A percentile compares a stretch with the other conserved stretches of the same genome.
Conservation (phyloP, 139 green algal genomes). For the Chlamydomonas schloesseri region DNA sequence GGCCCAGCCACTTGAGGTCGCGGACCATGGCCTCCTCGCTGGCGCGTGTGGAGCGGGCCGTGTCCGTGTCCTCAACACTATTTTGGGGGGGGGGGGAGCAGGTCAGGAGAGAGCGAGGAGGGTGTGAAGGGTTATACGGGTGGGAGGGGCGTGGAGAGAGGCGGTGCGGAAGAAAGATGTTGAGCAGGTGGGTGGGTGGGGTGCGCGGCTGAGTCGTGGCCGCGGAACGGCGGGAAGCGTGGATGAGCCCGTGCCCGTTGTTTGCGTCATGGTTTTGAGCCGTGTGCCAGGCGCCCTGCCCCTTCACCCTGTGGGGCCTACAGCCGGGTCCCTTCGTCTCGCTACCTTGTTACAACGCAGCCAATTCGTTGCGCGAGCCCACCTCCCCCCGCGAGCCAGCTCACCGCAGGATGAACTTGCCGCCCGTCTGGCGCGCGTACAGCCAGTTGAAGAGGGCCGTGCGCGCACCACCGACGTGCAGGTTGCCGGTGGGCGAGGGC, state of each 20-base stretch:
- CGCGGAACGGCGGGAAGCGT: too few relatives aligned
- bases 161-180: too few relatives aligned
- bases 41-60: slow-evolving; percentile 90
- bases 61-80: slow-evolving; percentile 98
- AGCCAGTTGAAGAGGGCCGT: slow-evolving; percentile 99
- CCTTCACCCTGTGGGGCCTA: too few relatives aligned
- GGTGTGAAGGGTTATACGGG: too few relatives aligned
- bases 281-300: too few relatives aligned
- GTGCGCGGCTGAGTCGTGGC: not conserved
- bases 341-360: not conserved
- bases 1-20: slow-evolving; percentile 96
- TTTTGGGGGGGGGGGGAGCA: not conserved
- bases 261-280: too few relatives aligned
- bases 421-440: slow-evolving; percentile 88
- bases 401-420: slow-evolving; percentile 95
- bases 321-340: too few relatives aligned
- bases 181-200: too few relatives aligned
- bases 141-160: too few relatives aligned
- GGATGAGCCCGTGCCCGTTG: too few relatives aligned
- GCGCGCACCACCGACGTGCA: slow-evolving; percentile 97
- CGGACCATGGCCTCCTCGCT: slow-evolving; percentile 91
- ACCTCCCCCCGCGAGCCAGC: not conserved
- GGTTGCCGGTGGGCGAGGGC: slow-evolving; percentile 97
- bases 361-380: not conserved
- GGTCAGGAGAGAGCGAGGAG: not conserved